Base-by-base conservation (phyloP, 2,329 filamentous ascomycete species). In the Trichoderma simmonsii region DNA sequence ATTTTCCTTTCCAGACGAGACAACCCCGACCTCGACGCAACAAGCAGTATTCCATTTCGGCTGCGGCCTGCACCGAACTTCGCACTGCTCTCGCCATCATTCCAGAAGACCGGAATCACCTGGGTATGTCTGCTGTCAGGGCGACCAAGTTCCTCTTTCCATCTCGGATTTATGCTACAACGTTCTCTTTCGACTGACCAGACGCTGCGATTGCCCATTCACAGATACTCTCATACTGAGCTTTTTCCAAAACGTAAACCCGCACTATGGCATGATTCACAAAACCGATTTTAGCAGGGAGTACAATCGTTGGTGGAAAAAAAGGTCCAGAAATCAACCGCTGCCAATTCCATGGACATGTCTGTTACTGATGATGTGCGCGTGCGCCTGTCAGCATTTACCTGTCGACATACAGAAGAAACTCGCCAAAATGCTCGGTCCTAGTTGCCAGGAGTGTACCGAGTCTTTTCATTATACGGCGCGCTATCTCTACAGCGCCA, bases 241-340 rank as follows among this genome's bases (percentile, higher is more conserved):
- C 34, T 81, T 80, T 60, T 73, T 79, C 65, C 72, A 73, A 34
- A 77, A 78, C 32, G 76, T 80, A 66, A 81, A 81, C 62, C 78
- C 76, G 24, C 78, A 81, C 70, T 80, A 81, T 72, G 79, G 80
- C 74, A 77, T 80, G 69, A 76, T 81, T 62, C 78, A 80, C 61
- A 76, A 77, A n/a, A 74, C 77, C 9, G 70, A 73, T 8, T 80
- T 81, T 59, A 60, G 78, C 21, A 72, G 75, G 11, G 76, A 80
- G 28, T 80, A 81, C 51, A 74, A 79, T 26, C 73, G 74, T 26
- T 81, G 79, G 79, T 81, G 79, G 79, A 74, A 77, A 30, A 70
- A 74, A 14, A 71, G 75, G 30, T 43, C 61, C 3, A 71, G 72
- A 9, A 71, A 73, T 21, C 67, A 75, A n/a, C 73, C 75, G 2